phyloP scores from a whole-genome alignment of 1,284 basidiomycete species.

The Anthracocystis setariae region DNA sequence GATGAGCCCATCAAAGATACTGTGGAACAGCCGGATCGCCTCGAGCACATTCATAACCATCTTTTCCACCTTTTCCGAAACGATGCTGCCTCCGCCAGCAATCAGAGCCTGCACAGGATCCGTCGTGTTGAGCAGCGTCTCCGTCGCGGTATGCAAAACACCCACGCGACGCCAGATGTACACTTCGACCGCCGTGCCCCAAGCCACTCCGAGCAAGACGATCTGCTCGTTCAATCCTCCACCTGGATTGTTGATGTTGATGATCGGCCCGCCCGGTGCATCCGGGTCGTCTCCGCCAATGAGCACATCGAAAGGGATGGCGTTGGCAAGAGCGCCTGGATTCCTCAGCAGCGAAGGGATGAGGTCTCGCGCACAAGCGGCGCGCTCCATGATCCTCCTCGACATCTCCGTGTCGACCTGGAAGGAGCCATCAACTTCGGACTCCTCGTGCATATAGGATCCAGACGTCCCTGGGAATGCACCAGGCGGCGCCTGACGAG shows the following conservation, averaged over 20 bases:
- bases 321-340: constrained; percentile 41
- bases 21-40: constrained; percentile 41
- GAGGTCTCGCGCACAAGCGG: constrained; percentile 42
- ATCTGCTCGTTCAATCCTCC: constrained; percentile 51
- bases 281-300: constrained; percentile 38
- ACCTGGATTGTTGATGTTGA: constrained; percentile 45
- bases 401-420: constrained; percentile 51
- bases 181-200: constrained; percentile 51
- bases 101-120: constrained; percentile 32
- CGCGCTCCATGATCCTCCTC: constrained; percentile 45
- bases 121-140: constrained; percentile 12
- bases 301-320: constrained; percentile 43
- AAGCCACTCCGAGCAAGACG: constrained; percentile 43
- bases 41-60: constrained; percentile 51
- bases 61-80: constrained; percentile 39
- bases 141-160: constrained; percentile 29
- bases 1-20: constrained; percentile 45
- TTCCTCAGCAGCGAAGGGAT: constrained; percentile 45
- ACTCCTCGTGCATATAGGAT: constrained; percentile 45
- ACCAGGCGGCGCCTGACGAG: constrained; percentile 44
- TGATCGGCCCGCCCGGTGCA: constrained; percentile 14
- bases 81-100: constrained; percentile 23
- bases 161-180: constrained; percentile 51
- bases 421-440: constrained; percentile 30
- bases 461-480: constrained; percentile 46